Evolutionary conservation across 2,329 filamentous ascomycete genomes (phyloP).

Genomic region (Cladosporium sp.): DNA sequence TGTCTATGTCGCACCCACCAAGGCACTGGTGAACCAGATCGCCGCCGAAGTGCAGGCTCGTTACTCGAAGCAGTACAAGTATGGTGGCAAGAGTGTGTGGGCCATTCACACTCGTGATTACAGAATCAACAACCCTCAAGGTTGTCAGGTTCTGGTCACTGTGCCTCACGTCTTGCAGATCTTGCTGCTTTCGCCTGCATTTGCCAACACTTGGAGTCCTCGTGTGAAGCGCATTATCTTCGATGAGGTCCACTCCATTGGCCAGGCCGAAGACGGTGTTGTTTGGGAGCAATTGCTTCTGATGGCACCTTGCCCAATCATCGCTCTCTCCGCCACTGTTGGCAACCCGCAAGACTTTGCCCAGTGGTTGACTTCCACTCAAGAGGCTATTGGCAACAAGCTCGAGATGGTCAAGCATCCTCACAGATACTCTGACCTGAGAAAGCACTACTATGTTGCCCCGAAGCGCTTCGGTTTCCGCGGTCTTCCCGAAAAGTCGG

Average conservation of each 20-base stretch:
- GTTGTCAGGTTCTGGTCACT: slow-evolving; percentile 75
- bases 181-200: slow-evolving; percentile 68
- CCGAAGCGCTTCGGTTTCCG: slow-evolving; percentile 53
- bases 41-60: slow-evolving; percentile 75
- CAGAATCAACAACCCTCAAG: slow-evolving; percentile 70
- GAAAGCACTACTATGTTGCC: slow-evolving; percentile 70
- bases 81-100: slow-evolving; percentile 70
- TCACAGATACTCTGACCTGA: slow-evolving; percentile 72
- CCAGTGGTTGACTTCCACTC: slow-evolving; percentile 66
- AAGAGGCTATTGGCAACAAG: slow-evolving; percentile 63
- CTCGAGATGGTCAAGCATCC: slow-evolving; percentile 69
- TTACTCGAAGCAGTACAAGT: slow-evolving; percentile 67
- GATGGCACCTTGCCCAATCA: slow-evolving; percentile 73
- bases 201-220: slow-evolving; percentile 67
- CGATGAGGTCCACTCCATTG: slow-evolving; percentile 80
- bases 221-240: slow-evolving; percentile 76
- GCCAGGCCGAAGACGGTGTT: slow-evolving; percentile 72
- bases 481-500: slow-evolving; percentile 50
- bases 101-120: slow-evolving; percentile 77
- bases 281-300: slow-evolving; percentile 79
- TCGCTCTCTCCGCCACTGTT: slow-evolving; percentile 77
- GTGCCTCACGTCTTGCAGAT: slow-evolving; percentile 79
- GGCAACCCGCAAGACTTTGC: slow-evolving; percentile 73
- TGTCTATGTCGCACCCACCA: slow-evolving; percentile 79
- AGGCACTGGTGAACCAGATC: slow-evolving; percentile 81